Evolutionary conservation across 495 filamentous ascomycete genomes (phyloP), one percentile per base, ranked within the genome.

Genomic region (Pseudevernia furfuracea): DNA sequence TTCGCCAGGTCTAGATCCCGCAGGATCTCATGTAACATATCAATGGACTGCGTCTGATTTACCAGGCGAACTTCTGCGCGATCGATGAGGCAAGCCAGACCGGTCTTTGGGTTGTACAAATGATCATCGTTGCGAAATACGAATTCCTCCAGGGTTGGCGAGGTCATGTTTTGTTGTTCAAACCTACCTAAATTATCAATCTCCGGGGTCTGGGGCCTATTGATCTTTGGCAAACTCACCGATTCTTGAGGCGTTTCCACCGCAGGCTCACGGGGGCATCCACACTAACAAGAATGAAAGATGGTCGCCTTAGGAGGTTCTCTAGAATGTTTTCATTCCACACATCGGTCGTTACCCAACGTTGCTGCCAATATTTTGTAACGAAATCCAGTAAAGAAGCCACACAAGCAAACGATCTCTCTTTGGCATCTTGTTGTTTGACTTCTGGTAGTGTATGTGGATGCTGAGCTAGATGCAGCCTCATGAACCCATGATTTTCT

Each of bases 281-380:
- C 53, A 98, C 84, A 72, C 89, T 92, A 64, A 97, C 81, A 21
- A 97, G 83, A 59, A 98, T 81, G 77, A 97, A 98, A 77, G 94
- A 96, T 1, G 94, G 94, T 17, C 94, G 85, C 32, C 86, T 80
- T 43, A 84, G 74, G 43, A 97, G 85, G 15, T 82, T 77, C 67
- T 96, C 89, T 3, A 96, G 78, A 11, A 87, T 80, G 1, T 64
- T 64, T 38, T 88, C 85, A 69, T 86, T 81, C 75, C 85, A 81
- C 65, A 96, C 87, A 70, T 91, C 85, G 30, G 89, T 91, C 1
- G 88, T 94, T 10, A 97, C 89, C 84, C 87, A 97, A 37, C 82
- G 80, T 62, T 85, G 83, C 66, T 82, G 83, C 93, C 93, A 98
- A 68, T 83, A 74, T 71, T 87, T 88, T 6, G 94, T 97, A 53